Conservation (phyloP, 2,329 filamentous ascomycete species). For the Ilyonectria sp. region DNA sequence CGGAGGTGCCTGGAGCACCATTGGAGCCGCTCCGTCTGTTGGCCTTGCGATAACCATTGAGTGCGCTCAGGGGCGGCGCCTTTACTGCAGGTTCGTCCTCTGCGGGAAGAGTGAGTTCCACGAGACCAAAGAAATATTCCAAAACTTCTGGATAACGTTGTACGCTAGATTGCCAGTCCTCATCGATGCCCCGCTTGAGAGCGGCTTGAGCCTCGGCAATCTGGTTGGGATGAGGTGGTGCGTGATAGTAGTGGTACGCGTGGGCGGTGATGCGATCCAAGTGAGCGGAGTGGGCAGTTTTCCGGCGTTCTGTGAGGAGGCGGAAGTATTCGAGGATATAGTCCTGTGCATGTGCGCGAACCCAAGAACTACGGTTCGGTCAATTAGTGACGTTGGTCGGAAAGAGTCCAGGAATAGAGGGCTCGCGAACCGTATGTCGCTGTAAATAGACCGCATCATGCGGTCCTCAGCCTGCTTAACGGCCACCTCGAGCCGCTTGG, state of each 20-base stretch:
- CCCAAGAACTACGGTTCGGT: slow-evolving; percentile 67
- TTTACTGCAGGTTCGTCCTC: slow-evolving; percentile 74
- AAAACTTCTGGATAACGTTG: slow-evolving; percentile 86
- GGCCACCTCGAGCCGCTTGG: slow-evolving; percentile 74
- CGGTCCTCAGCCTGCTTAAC: slow-evolving; percentile 74
- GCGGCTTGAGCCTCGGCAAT: slow-evolving; percentile 75
- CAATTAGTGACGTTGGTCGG: slow-evolving; percentile 32
- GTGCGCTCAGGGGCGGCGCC: slow-evolving; percentile 71
- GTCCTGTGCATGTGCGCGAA: slow-evolving; percentile 76
- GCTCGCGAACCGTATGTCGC: slow-evolving; percentile 72
- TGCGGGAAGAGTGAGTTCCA: slow-evolving; percentile 75
- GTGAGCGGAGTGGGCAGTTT: slow-evolving; percentile 68
- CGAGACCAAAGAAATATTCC: slow-evolving; percentile 83
- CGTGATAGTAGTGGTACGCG: slow-evolving; percentile 71
- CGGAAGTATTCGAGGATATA: slow-evolving; percentile 78
- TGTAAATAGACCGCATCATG: slow-evolving; percentile 75
- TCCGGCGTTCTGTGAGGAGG: slow-evolving; percentile 73
- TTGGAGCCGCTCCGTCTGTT: slow-evolving; percentile 57
- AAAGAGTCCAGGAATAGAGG: slow-evolving; percentile 13
- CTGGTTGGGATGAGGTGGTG: slow-evolving; percentile 72
- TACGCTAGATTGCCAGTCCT: slow-evolving; percentile 83
- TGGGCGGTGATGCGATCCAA: slow-evolving; percentile 70
- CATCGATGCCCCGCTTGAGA: slow-evolving; percentile 82
- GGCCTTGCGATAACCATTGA: slow-evolving; percentile 64
- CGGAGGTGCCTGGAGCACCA: slow-evolving; percentile 53